Base-by-base conservation (phyloP, 192 early-diverging fungal species). In the Umbelopsis sp. region DNA sequence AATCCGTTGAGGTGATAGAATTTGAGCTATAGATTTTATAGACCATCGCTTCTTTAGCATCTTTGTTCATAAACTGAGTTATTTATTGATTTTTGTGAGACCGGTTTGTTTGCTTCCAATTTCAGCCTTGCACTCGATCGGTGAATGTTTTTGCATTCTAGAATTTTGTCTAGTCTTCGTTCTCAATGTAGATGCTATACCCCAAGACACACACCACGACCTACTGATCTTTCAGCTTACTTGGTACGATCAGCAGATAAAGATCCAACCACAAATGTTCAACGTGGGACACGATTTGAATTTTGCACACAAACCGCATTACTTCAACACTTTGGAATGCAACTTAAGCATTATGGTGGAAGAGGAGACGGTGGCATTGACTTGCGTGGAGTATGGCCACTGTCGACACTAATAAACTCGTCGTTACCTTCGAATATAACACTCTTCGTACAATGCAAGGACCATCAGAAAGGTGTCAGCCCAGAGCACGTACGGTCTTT, bases 361-460 rank as follows among this genome's bases (percentile, higher is more conserved):
- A 36, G 47, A 14, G 43, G 59, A 1, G 73, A 75, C 38, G 53
- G 73, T 32, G 73, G 73, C 7, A 62, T 75, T n/a, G 73, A 75
- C 38, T 34, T 75, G 7, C 44, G 68, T n/a, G 73, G 73, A 14
- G 29, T 25, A 31, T 75, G 73, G 73, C 65, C 26, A 20, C 24
- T 32, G 10, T 21, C 65, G 9, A 38, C 45, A 0, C 49, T 62
- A 26, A 24, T 65, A 20, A 25, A 47, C 20, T 29, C 7, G 1
- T 31, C 50, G 26, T 38, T 44, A 72, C 71, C 51, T 31, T 41
- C 4, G n/a, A 12, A 11, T 5, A 29, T 62, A 20, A 14, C 10
- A 49, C 20, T 75, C 21, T 45, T 75, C 26, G 54, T 69, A 20
- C 73, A 75, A 26, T 75, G 73, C 24, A 75, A 75, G 31, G 47